Conservation (phyloP, 148 eudicot species). For the Cornus kousa region DNA sequence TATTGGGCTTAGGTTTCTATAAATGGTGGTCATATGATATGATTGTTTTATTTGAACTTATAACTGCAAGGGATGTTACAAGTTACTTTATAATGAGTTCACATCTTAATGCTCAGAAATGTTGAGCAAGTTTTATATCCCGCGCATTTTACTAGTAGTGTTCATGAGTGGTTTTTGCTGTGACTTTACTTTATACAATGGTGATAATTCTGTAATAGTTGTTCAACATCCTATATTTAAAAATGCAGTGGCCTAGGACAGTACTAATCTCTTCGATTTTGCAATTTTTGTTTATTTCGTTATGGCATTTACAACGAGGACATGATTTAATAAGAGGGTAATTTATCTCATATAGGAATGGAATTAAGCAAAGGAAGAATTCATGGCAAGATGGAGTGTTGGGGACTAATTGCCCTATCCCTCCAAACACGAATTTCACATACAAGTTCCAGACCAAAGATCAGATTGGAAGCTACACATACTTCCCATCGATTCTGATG, state of each 20-base stretch:
- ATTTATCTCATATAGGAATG: slow-evolving; percentile 54
- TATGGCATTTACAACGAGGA: neutral
- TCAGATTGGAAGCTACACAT: slow-evolving; percentile 83
- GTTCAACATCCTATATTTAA: too few relatives aligned
- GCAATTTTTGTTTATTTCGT: neutral
- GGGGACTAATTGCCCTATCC: slow-evolving; percentile 88
- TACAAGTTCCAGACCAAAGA: slow-evolving; percentile 84
- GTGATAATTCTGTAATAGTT: neutral
- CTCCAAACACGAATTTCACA: slow-evolving; percentile 71
- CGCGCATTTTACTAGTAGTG: too few relatives aligned
- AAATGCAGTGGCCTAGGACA: neutral
- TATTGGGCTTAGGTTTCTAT: neutral
- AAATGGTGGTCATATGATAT: neutral
- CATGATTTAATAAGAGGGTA: neutral
- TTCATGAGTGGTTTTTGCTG: too few relatives aligned
- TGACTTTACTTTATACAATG: neutral
- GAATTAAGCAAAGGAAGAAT: slow-evolving; percentile 92
- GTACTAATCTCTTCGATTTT: neutral
- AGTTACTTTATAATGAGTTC: neutral
- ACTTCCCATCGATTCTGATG: slow-evolving; percentile 82
- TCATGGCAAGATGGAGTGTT: slow-evolving; percentile 96
- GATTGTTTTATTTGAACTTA: neutral
- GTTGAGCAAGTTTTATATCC: too few relatives aligned
- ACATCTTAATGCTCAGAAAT: too few relatives aligned
- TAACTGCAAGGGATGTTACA: neutral